Evolutionary conservation across 2,329 filamentous ascomycete genomes (phyloP), one percentile per base, ranked within the genome.

Genomic region (Colletotrichum sp.): DNA sequence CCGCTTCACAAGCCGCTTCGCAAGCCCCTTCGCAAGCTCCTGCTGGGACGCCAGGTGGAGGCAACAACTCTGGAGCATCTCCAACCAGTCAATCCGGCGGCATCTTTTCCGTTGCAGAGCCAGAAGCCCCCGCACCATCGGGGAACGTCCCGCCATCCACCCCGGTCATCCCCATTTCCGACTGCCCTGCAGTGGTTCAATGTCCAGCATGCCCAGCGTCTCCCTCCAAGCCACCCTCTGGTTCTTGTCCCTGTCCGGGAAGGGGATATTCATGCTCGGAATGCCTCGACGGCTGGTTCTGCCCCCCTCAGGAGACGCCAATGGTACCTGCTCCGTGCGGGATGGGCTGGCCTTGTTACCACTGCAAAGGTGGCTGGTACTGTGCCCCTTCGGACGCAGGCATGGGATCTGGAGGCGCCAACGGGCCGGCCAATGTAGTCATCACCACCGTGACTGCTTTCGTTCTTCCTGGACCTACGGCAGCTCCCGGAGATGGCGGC

Each of bases 261-360:
- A 77, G 72, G 64, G 82, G 82, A 1, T 82, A 81, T 49, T 76
- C 72, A 7, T 84, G 82, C 67, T 67, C 76, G 4, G 81, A 83
- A 21, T 84, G 82, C 49, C 78, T 80, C 7, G 76, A 82, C 57
- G 81, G 82, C 7, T 81, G 81, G 81, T 83, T 83, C 59, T 83
- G 81, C 65, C 82, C 82, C 55, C 81, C 82, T 7, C 76, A 79
- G 57, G 79, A 83, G 71, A 83, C 82, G 4, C 81, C 81, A n/a
- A 78, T 81, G 28, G 81, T 81, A 39, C 76, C 66, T 8, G 80
- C 79, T 5, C 79, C 81, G 3, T 83, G 82, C 55, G 82, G 81
- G 0, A 73, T 80, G 52, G 82, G 82, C 7, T 83, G 82, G 82
- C 81, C 81, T 26, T 84, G 82, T 28, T 81, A 81, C 49, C 81